Conservation (phyloP, 805 yeast genomes). For the Priceomyces medius region DNA sequence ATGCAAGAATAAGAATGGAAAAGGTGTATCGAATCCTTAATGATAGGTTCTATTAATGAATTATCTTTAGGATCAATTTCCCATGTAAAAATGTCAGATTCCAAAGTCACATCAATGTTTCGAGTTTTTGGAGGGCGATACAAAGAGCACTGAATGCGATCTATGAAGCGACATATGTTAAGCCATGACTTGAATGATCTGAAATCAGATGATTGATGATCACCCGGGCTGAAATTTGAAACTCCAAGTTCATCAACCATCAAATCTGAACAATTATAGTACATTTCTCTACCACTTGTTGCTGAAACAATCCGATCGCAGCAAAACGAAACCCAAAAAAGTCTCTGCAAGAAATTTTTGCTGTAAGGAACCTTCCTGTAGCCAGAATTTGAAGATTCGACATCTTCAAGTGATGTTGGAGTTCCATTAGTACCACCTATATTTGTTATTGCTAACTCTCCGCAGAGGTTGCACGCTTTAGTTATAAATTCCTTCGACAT, state of each 20-base stretch:
- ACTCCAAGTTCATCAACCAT: slow-evolving; percentile 20
- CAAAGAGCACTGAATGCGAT: slow-evolving; percentile 19
- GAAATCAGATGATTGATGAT: slow-evolving; percentile 15
- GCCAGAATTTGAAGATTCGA: neutral
- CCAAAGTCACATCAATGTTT: slow-evolving; percentile 17
- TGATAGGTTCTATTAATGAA: neutral
- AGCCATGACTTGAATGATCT: slow-evolving; percentile 22
- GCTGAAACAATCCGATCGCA: slow-evolving; percentile 25
- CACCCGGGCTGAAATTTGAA: slow-evolving; percentile 22
- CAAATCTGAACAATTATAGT: slow-evolving; percentile 21
- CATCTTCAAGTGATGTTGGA: slow-evolving; percentile 5
- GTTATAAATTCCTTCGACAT: slow-evolving; percentile 20
- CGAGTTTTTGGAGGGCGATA: slow-evolving; percentile 29
- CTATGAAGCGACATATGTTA: slow-evolving; percentile 19
- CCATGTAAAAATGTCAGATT: slow-evolving; percentile 15
- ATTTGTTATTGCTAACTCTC: slow-evolving; percentile 26
- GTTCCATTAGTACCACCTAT: slow-evolving; percentile 20
- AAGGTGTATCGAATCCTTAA: slow-evolving; percentile 12
- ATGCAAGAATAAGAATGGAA: slow-evolving; percentile 18
- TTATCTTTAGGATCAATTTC: neutral
- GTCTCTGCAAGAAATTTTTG: slow-evolving; percentile 18
- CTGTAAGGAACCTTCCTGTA: slow-evolving; percentile 3
- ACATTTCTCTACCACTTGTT: slow-evolving; percentile 25
- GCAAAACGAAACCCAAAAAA: slow-evolving; percentile 29
- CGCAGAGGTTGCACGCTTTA: slow-evolving; percentile 22